Percentiles rank a stretch among this genome's conserved stretches.
phyloP scores from a whole-genome alignment of 179 eudicot genomes.

The Amaranthus tricolor region DNA sequence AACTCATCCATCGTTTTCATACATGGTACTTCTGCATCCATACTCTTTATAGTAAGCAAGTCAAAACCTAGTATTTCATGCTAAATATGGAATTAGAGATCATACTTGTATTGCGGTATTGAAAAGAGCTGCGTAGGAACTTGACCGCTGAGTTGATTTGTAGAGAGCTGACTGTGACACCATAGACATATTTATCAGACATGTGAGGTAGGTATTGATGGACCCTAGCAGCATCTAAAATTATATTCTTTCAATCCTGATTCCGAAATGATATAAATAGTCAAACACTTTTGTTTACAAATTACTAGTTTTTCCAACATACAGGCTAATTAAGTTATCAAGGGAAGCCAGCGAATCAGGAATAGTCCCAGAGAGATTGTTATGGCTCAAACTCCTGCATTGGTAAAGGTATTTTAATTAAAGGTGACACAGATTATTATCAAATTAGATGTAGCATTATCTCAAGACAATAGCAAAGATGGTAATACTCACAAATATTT shows the following conservation, averaged over 20 bases:
- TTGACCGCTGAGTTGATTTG: conserved; percentile 68
- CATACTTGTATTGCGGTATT: conserved; percentile 73
- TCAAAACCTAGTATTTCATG: neutral
- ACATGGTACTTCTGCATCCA: neutral
- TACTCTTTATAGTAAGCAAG: neutral
- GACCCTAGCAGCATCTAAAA: neutral
- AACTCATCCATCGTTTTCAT: neutral
- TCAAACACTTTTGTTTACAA: neutral
- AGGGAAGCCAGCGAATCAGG: conserved; percentile 74
- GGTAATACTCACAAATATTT: conserved; percentile 66
- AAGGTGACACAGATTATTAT: neutral
- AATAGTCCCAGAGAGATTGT: conserved; percentile 71
- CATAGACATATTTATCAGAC: conserved; percentile 14
- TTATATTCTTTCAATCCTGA: neutral
- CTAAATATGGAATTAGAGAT: neutral
- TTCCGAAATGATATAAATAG: neutral
- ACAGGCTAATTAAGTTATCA: conserved; percentile 64
- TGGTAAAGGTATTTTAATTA: conserved; percentile 13
- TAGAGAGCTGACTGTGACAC: conserved; percentile 72
- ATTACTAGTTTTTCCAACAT: conserved; percentile 32
- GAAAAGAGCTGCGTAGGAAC: conserved; percentile 60
- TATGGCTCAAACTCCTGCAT: conserved; percentile 69
- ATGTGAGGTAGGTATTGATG: neutral
- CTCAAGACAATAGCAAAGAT: conserved; percentile 6
- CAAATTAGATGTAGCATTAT: conserved; percentile 5